Base-by-base conservation (phyloP, 331 rosid species). In the Prunus yedoensis region DNA sequence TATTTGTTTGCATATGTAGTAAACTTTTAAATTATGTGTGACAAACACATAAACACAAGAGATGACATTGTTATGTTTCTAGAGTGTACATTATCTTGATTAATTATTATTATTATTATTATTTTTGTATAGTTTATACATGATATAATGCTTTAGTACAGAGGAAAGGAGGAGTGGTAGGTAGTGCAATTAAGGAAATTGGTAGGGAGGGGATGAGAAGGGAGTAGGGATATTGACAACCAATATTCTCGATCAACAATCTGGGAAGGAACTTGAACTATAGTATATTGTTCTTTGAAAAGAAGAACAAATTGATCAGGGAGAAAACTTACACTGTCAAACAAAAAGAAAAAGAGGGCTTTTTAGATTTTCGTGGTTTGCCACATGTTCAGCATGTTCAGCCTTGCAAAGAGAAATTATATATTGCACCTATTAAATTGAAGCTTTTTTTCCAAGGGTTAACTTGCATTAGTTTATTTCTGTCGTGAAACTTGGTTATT, bases 101-200 rank as follows among this genome's bases (percentile, higher is more conserved):
- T 27, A 4, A 16, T 16, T 27, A 0, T 30, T 17, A 35, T 35
- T 27, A 4, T 14, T 16, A 16, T 15, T 27, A 0, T 30, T 17
- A 1, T 9, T 1, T 25, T 1, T 69, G 46, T 51, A 10, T 28
- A 17, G 25, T 51, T 69, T 69, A 5, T 46, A 68, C 10, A 66
- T n/a, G 18, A 75, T 25, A 57, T 25, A 10, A 41, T 73, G 38
- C 12, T 73, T 30, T 46, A 23, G 43, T 73, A 13, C 38, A 5
- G 60, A 49, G 46, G 61, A 51, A 51, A 15, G 4, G 6, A 54
- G 47, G 6, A 54, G 47, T 66, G 10, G 71, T 45, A 66, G 30
- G 30, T 41, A 65, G 49, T 66, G 50, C 50, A 52, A 70, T 45
- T 53, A 6, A 52, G 50, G 62, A 53, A 70, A 51, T 13, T 70